Base-by-base conservation (phyloP, 139 green algal species). In the Chlamydomonas sp. region DNA sequence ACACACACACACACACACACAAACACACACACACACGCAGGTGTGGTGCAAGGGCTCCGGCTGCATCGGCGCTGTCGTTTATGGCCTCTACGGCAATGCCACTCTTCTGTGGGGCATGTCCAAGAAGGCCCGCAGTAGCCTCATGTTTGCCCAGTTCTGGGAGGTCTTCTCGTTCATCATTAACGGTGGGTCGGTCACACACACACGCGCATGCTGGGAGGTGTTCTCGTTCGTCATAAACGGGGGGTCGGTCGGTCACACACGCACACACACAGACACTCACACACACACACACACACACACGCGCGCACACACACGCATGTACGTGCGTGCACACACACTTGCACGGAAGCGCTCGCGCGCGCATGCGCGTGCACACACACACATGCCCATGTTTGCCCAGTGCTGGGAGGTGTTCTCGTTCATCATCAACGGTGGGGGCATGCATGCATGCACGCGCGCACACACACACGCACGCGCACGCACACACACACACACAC, bases 221-320 rank as follows among this genome's bases (percentile, higher is more conserved):
- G 76, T 84, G 29, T 87, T 78, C 38, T 88, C 88, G 50, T 88
- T 90, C 20, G 87, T 95, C 58, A 84, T 79, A n/a, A 82, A 92
- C 1, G 90, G 92, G 10, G 87, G 90, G 6, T 96, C 87, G 74
- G 90, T 90, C 0, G 74, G 96, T 57, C 92, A 22, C n/a, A n/a
- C n/a, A n/a, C n/a, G n/a, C n/a, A n/a, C n/a, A n/a, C n/a, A n/a
- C n/a, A n/a, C n/a, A n/a, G n/a, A n/a, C n/a, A n/a, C n/a, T n/a
- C n/a, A n/a, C n/a, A n/a, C n/a, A n/a, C n/a, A n/a, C n/a, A n/a
- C n/a, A n/a, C n/a, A n/a, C n/a, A n/a, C n/a, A 29, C 70, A 81
- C 67, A 71, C 77, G 30, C 77, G 66, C 59, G 74, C 66, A 48
- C 47, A 81, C 3, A 74, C 84, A 29, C 86, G 77, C 38, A 88